A percentile compares a stretch with the other conserved stretches of the same genome.
Conservation (phyloP, 257 asterid species). For the Nicotiana undulata region DNA sequence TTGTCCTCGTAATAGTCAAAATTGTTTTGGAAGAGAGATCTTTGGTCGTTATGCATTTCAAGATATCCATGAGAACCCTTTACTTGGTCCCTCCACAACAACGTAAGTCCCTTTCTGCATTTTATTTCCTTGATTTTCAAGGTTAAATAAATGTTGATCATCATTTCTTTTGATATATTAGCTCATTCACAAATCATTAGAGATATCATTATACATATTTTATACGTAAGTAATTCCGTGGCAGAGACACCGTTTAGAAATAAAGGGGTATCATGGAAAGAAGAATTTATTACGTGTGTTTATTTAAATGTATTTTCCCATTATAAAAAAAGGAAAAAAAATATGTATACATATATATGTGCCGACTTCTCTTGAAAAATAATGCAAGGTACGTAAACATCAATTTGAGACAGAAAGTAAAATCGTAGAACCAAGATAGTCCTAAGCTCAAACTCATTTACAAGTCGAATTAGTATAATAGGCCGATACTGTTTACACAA, state of each 20-base stretch:
- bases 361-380: neutral
- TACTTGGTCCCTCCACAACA: conserved; percentile 86
- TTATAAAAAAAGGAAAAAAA: no score
- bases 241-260: neutral
- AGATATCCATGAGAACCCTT: conserved; percentile 63
- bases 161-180: neutral
- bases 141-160: neutral
- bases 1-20: conserved; percentile 47
- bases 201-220: neutral
- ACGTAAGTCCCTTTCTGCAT: conserved; percentile 32
- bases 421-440: no score
- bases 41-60: conserved; percentile 81
- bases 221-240: neutral
- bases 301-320: no score
- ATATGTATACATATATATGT: neutral
- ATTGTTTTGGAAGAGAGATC: conserved; percentile 37
- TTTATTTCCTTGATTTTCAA: neutral
- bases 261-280: neutral
- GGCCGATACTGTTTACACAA: neutral
- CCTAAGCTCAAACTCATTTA: neutral
- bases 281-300: no score
- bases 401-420: neutral
- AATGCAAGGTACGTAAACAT: neutral
- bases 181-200: neutral
- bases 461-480: neutral